Base-by-base conservation (phyloP, 768 basidiomycete genomes). In the Tulasnella calospora region DNA sequence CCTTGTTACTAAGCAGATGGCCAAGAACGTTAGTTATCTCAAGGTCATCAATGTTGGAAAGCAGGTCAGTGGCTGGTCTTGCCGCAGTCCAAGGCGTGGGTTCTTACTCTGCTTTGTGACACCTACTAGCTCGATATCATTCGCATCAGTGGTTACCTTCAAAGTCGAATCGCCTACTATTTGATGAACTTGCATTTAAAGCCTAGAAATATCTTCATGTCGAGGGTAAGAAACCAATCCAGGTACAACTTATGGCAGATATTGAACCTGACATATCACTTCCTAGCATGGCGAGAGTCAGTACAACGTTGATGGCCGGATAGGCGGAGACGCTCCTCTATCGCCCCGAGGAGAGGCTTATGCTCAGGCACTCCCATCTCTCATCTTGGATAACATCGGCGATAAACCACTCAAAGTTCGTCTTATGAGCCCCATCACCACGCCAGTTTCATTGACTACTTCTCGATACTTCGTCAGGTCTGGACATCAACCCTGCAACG, bases 401-500 rank as follows among this genome's bases (percentile, higher is more conserved):
- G 90, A 96, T 81, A 92, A 91, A 2, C 90, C 91, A 0, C 84
- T 99, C 80, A 98, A 95, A 67, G 96, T 95, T 78, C 72, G 88
- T 85, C 15, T 44, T 44, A 15, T 4, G 44, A 15, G 44, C 1
- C 17, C 44, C 3, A 30, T 73, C 23, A 70, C 36, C 40, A 23
- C 73, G n/a, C 33, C 38, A 15, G 44, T 1, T 15, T 44, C 40
- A 33, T 12, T 74, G 27, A 35, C 73, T 21, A 71, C 40, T 35
- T 41, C 38, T 13, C 46, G 70, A 19, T 38, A 36, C 27, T 8
- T 23, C 44, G 13, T 1, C 80, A 96, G 94, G 94, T 99, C 38
- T 99, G 98, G 98, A 99, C 98, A 3, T 99, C 97, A n/a, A 99
- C 98, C 0, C 87, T 99, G 73, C 88, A 91, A 79, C 89, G 96